These are phyloP conservation scores for Canna indica DNA, from an alignment of 176 grass and related monocot genomes.

Conservation along the genomic window DNA sequence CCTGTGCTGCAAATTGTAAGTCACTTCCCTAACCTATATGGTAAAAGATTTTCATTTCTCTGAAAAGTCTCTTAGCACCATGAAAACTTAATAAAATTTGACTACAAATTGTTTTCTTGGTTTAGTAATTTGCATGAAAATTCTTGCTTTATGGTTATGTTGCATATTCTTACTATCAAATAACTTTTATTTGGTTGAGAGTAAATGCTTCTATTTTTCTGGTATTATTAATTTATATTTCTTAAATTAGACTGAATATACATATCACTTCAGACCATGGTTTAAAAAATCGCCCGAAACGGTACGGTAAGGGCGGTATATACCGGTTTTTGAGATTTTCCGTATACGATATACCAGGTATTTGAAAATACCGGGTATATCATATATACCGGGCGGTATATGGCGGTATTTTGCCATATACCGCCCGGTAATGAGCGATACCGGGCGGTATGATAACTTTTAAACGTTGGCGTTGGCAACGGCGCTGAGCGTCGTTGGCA, in stretches of 20 bases:
- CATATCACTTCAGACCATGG: neutral
- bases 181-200: neutral
- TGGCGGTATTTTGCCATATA: too few species aligned
- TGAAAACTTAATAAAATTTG: neutral
- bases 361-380: too few species aligned
- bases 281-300: too few species aligned
- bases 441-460: too few species aligned
- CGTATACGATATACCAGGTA: too few species aligned
- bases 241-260: neutral
- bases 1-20: constrained; percentile 90
- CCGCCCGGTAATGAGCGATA: too few species aligned
- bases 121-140: neutral
- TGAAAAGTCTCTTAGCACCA: neutral
- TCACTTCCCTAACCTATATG: neutral
- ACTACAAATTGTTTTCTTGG: neutral
- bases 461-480: too few species aligned
- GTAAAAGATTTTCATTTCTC: neutral
- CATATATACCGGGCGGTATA: too few species aligned
- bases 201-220: neutral
- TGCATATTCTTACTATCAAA: neutral
- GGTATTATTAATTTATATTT: neutral
- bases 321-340: too few species aligned
- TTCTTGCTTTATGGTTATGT: neutral
- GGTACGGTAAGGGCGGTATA: too few species aligned
- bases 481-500: too few species aligned